Evolutionary conservation across 441 rosid species (phyloP), one percentile per base, ranked within the genome.

Genomic region (Erodium texanum): DNA sequence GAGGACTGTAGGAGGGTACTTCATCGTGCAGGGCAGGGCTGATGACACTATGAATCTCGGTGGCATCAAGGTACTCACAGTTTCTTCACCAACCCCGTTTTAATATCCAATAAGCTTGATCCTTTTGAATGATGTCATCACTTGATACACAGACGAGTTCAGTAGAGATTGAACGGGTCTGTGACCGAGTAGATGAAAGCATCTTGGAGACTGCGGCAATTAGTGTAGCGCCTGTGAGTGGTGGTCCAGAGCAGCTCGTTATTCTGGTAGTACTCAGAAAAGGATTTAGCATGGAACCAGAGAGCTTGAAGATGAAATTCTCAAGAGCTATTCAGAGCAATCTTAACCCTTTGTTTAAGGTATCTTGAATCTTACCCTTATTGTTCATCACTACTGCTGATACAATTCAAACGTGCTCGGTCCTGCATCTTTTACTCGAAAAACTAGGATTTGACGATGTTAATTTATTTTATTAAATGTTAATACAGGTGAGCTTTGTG

Each of bases 41-140:
- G 96, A 93, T 79, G 98, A 90, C 79, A 93, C 98, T 65, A 93
- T 93, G 98, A 93, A 93, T 75, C 94, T 93, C 67, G 96, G 96
- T 61, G 98, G 98, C 68, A 93, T 90, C 68, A 93, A 90, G 97
- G 98, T 85, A 75, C 5, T 7, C 11, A 3, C 0, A 23, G 29
- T 69, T 68, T 65, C 34, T 29, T 29, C 34, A 29, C 34, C 34
- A 7, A 29, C 3, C 6, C 3, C 61, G 61, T 43, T 52, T 62
- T 6, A 19, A 15, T 29, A 29, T 29, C 6, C 5, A 29, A 67
- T 61, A 1, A 18, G 24, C 58, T 48, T 34, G 45, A 29, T 29
- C 1, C n/a, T n/a, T 29, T 29, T 29, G 34, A 7, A 29, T 29
- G 34, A 29, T 3, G 1, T 7, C 34, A 29, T 7, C 34, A 38